Evolutionary conservation across 495 filamentous ascomycete genomes (phyloP).

Genomic region (Neurospora intermedia): DNA sequence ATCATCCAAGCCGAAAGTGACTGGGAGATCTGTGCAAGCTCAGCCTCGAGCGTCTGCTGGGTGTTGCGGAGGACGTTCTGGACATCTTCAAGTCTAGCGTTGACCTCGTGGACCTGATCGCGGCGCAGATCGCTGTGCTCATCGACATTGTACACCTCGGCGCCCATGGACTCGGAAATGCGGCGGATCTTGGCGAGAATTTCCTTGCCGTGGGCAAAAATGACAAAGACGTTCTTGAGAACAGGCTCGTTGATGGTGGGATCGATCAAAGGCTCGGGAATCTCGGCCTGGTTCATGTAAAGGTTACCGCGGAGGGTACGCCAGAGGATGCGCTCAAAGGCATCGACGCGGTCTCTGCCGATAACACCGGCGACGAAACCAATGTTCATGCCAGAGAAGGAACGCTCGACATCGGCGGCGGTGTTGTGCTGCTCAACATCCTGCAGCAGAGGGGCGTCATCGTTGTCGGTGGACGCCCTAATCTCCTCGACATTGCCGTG

Average conservation of each 20-base stretch:
- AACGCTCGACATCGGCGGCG: constrained; percentile 69
- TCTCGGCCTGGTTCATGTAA: constrained; percentile 99
- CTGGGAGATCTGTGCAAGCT: constrained; percentile 84
- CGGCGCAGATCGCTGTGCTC: constrained; percentile 89
- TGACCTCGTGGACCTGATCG: constrained; percentile 95
- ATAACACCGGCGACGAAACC: constrained; percentile 99
- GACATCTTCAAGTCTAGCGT: constrained; percentile 80
- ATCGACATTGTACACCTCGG: constrained; percentile 90
- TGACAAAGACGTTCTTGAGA: constrained; percentile 97
- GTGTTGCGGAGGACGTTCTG: constrained; percentile 87
- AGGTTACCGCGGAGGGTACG: constrained; percentile 92
- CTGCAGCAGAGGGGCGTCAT: constrained; percentile 71
- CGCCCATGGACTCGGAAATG: constrained; percentile 93
- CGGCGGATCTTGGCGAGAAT: constrained; percentile 97
- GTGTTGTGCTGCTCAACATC: constrained; percentile 76
- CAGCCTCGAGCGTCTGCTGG: constrained; percentile 87
- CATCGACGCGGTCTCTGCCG: constrained; percentile 78
- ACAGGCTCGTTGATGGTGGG: constrained; percentile 82
- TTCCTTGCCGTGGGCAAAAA: constrained; percentile 97
- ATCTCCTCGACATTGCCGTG: constrained; percentile 97
- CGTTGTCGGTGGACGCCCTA: constrained; percentile 75
- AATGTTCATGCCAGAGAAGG: constrained; percentile 93
- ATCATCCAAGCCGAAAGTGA: constrained; percentile 93
- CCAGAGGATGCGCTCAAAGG: constrained; percentile 97
- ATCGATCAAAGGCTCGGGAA: constrained; percentile 87